Percentiles rank a stretch among this genome's conserved stretches.
These are phyloP conservation scores for Rhazya stricta DNA, from an alignment of 257 asterid species.

Conservation along the genomic window DNA sequence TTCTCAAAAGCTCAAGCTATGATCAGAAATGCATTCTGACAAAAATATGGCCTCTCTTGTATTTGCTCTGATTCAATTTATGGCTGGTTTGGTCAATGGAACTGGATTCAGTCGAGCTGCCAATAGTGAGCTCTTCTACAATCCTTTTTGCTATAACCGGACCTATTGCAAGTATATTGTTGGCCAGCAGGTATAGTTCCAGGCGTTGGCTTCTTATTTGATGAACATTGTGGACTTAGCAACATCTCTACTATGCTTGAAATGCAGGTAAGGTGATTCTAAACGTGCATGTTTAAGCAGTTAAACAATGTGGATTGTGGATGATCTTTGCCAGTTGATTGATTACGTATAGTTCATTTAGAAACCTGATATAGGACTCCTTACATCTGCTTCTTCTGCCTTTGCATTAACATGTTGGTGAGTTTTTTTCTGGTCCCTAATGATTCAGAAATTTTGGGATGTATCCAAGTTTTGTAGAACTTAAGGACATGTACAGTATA, in stretches of 20 bases:
- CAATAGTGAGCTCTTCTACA: not conserved
- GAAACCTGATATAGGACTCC: not conserved
- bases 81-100: no score
- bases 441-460: no score
- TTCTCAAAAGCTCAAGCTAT: not conserved
- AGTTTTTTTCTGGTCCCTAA: not conserved
- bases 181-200: not conserved
- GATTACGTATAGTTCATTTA: not conserved
- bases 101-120: not conserved
- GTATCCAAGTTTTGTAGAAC: not conserved
- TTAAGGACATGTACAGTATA: not conserved
- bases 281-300: not conserved
- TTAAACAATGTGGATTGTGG: not conserved
- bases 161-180: not conserved
- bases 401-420: not conserved
- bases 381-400: not conserved
- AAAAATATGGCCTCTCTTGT: not conserved
- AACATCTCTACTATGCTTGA: not conserved
- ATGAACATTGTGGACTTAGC: not conserved
- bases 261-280: not conserved
- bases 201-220: not conserved
- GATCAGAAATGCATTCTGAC: slow-evolving; percentile 2
- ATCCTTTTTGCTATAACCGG: not conserved
- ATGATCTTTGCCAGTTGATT: not conserved
- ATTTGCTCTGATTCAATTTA: not conserved